Evolutionary conservation across 2,329 filamentous ascomycete species (phyloP), one percentile per base, ranked within the genome.

Genomic region (Rasamsonia emersonii): DNA sequence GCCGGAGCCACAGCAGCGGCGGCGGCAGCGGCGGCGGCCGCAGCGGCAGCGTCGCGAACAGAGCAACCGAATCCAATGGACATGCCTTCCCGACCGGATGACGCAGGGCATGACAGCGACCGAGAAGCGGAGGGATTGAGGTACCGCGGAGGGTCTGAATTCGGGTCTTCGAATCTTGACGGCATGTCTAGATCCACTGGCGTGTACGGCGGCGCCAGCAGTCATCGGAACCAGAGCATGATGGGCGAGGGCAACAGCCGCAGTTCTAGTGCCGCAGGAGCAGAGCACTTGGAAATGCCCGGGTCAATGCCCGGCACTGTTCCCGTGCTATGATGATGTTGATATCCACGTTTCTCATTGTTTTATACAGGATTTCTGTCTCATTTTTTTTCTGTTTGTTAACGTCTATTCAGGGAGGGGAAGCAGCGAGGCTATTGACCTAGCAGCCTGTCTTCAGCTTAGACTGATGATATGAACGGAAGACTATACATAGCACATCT

Each of bases 271-370:
- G 18, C 27, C 24, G 27, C 24, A 19, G 17, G 25, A n/a, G 27
- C n/a, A 11, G 57, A 61, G 19, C 46, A 50, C 19, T 58, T 59
- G 32, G 42, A 53, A 4, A 61, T 64, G 45, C 61, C 61, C 18
- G 61, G 61, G 4, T 49, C 54, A 19, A 42, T 64, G 44, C 59
- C 58, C 18, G 48, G 45, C 16, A 33, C 32, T 9, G 32, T 46
- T 17, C 36, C 42, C n/a, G 41, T 43, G 21, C 41, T 38, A 24
- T 56, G 40, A 50, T 15, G 24, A 19, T 5, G 24, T 14, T 21
- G 14, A 18, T 8, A 5, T 21, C n/a, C n/a, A n/a, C n/a, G n/a
- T n/a, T n/a, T n/a, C n/a, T n/a, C n/a, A n/a, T n/a, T n/a, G n/a
- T n/a, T n/a, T n/a, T n/a, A n/a, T n/a, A n/a, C n/a, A n/a, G n/a